Conservation (phyloP, 495 filamentous ascomycete species). For the Apiosordaria backusii region DNA sequence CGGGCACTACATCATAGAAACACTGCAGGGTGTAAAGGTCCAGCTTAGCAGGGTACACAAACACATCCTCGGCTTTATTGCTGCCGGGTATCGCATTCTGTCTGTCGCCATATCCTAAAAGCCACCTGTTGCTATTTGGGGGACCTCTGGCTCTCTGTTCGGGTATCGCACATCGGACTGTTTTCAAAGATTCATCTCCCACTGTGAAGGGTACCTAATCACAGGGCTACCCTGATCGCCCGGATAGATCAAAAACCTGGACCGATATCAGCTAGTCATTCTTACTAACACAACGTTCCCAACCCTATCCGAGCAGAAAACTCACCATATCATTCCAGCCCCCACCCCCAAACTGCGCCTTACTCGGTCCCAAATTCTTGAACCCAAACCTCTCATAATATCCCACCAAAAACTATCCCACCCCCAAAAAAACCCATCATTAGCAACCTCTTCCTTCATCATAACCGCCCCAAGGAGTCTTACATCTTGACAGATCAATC, state of each 20-base stretch:
- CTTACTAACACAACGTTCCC: no score
- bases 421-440: slow-evolving; percentile 14
- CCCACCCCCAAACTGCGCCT: slow-evolving; percentile 65
- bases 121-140: no score
- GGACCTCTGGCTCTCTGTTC: no score
- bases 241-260: neutral
- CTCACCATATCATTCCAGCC: slow-evolving; percentile 73
- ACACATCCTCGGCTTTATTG: no score
- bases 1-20: no score
- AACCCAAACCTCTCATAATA: slow-evolving; percentile 83
- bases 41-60: no score
- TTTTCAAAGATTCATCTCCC: neutral
- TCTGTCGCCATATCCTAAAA: no score
- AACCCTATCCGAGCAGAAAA: neutral
- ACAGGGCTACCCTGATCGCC: neutral
- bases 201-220: neutral
- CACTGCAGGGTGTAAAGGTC: no score
- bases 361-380: slow-evolving; percentile 60
- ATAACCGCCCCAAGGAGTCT: no score
- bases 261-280: neutral
- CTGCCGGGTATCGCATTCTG: no score
- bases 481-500: slow-evolving; percentile 73
- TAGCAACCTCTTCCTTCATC: neutral
- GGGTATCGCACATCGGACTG: no score
- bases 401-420: slow-evolving; percentile 54